phyloP scores from a whole-genome alignment of 1,284 basidiomycete species.

The Microbotryomycetes sp. region DNA sequence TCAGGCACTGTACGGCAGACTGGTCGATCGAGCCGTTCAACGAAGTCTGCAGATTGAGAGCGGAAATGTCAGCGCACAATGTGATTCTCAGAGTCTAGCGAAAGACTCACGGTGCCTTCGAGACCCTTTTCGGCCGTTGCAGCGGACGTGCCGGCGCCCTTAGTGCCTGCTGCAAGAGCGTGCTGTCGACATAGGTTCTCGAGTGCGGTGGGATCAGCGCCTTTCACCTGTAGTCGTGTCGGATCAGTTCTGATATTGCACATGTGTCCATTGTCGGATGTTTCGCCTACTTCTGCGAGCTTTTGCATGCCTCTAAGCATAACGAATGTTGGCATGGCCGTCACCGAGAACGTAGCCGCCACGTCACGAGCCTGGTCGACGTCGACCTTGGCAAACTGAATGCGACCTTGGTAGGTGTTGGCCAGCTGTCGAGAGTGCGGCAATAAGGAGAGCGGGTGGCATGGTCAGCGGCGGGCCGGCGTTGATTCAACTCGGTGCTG shows the following conservation, averaged over 20 bases:
- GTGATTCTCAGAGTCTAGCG: not conserved
- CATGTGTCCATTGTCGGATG: not conserved
- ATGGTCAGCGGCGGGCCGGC: not conserved
- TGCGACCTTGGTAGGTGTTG: constrained; percentile 8
- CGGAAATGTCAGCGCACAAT: not conserved
- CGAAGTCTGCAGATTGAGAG: constrained; percentile 9
- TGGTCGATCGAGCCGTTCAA: constrained; percentile 30
- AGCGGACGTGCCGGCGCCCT: not conserved
- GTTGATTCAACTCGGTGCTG: not conserved
- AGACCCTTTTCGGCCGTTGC: constrained; percentile 29
- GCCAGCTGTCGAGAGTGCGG: constrained; percentile 3
- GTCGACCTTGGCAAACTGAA: constrained; percentile 34
- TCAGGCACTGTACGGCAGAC: constrained; percentile 32
- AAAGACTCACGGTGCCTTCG: constrained; percentile 29
- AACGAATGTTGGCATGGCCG: constrained; percentile 26
- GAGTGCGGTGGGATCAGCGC: constrained; percentile 30
- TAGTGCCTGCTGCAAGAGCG: constrained; percentile 15
- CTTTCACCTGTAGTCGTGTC: constrained; percentile 16
- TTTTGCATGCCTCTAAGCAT: not conserved
- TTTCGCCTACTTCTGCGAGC: not conserved
- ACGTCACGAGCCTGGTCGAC: constrained; percentile 31
- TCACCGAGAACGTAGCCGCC: constrained; percentile 22
- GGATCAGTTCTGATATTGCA: not conserved
- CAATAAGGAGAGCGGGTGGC: not conserved
- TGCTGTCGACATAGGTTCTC: constrained; percentile 27